Percentiles rank a stretch among this genome's conserved stretches.
Conservation (phyloP, 1,284 basidiomycete genomes). For the Rhodotorula sp. region DNA sequence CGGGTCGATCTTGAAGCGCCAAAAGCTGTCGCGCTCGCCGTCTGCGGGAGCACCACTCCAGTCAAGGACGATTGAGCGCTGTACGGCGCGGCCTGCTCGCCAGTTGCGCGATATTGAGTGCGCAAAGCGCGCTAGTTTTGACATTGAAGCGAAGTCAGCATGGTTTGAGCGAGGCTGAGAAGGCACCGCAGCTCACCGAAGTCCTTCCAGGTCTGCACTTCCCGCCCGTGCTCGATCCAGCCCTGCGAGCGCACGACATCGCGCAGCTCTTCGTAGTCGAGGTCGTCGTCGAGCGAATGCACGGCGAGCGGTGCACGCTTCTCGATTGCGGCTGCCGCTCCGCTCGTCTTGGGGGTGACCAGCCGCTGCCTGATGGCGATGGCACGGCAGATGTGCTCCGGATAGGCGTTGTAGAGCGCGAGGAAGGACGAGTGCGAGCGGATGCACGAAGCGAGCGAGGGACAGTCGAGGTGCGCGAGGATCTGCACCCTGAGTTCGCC, state of each 20-base stretch:
- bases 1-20: conserved; percentile 30
- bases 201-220: neutral
- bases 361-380: conserved; percentile 8
- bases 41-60: neutral
- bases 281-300: neutral
- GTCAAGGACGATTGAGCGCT: neutral
- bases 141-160: neutral
- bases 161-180: neutral
- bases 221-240: neutral
- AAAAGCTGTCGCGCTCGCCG: neutral
- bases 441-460: conserved; percentile 3
- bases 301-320: neutral
- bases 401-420: neutral
- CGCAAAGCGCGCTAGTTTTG: neutral
- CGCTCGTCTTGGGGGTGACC: conserved; percentile 11
- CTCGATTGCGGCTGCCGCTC: neutral
- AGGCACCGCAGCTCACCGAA: neutral
- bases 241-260: neutral
- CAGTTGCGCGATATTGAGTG: conserved; percentile 6
- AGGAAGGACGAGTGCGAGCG: conserved; percentile 1
- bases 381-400: conserved; percentile 11
- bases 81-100: neutral
- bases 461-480: conserved; percentile 10
- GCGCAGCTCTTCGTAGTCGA: conserved; percentile 2
- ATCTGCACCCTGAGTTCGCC: conserved; percentile 9